Conservation (phyloP, 176 grass and related monocot genomes). For the Pontederia crassipes region DNA sequence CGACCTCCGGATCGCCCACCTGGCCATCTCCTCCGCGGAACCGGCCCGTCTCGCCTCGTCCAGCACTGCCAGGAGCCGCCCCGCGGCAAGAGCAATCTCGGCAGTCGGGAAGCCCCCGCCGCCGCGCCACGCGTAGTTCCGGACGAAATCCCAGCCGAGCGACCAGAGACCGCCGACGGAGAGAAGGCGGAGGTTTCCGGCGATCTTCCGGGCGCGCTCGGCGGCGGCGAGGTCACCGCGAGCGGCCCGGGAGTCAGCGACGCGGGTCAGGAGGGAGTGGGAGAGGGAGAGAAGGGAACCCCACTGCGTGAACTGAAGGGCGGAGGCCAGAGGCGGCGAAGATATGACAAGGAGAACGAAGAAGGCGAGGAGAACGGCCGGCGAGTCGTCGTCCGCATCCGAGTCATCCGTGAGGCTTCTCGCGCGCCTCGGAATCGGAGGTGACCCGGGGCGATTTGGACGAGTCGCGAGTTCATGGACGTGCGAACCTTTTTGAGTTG, state of each 20-base stretch:
- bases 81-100: background rate
- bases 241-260: conserved; percentile 46
- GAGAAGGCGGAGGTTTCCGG: conserved; percentile 36
- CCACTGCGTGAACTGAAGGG: conserved; percentile 38
- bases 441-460: too few species aligned
- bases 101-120: conserved; percentile 20
- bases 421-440: too few species aligned
- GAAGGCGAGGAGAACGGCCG: conserved; percentile 7
- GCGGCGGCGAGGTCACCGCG: conserved; percentile 50
- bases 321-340: conserved; percentile 10
- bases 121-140: conserved; percentile 62
- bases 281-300: conserved; percentile 58
- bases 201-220: conserved; percentile 37
- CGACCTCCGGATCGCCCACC: conserved; percentile 54
- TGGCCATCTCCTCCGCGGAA: conserved; percentile 25
- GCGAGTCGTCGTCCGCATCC: background rate
- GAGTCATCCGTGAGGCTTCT: background rate
- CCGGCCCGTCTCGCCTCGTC: conserved; percentile 44
- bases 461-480: too few species aligned
- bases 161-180: conserved; percentile 36
- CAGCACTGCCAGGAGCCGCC: conserved; percentile 33
- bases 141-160: conserved; percentile 69
- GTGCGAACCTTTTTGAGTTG: too few species aligned
- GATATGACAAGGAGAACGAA: conserved; percentile 29
- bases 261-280: conserved; percentile 71